Evolutionary conservation across 352 stramenopile genomes (phyloP).

Genomic region (Aphanomyces cochlioides): DNA sequence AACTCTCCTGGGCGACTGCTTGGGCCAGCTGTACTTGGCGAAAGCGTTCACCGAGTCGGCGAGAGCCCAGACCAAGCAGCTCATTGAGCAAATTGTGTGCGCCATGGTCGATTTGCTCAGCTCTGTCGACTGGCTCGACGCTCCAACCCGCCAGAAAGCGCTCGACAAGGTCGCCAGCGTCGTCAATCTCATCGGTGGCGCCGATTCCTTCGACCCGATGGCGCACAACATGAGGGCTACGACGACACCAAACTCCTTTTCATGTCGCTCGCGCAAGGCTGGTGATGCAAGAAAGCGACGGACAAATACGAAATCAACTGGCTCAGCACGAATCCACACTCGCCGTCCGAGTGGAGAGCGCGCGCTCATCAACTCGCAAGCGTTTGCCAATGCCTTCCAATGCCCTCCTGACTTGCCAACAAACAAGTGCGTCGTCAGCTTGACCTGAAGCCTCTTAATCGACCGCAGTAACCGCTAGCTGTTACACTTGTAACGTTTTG

Average conservation of each 20-base stretch:
- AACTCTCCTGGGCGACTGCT: slow-evolving; percentile 70
- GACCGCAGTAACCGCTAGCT: no score
- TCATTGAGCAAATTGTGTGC: slow-evolving; percentile 83
- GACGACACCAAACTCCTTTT: slow-evolving; percentile 62
- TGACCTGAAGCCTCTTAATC: no score
- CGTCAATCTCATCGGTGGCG: slow-evolving; percentile 63
- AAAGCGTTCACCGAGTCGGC: slow-evolving; percentile 76
- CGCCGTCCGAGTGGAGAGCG: slow-evolving; percentile 59
- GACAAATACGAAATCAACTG: slow-evolving; percentile 44
- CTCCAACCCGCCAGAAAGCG: slow-evolving; percentile 65
- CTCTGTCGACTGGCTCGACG: slow-evolving; percentile 87
- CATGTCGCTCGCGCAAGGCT: slow-evolving; percentile 59
- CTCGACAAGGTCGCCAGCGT: slow-evolving; percentile 84
- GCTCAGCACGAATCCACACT: slow-evolving; percentile 50
- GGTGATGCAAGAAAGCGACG: slow-evolving; percentile 61
- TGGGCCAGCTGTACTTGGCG: slow-evolving; percentile 86
- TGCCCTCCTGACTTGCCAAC: slow-evolving; percentile 52
- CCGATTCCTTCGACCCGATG: slow-evolving; percentile 41
- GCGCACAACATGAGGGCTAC: slow-evolving; percentile 40
- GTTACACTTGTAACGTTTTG: no score
- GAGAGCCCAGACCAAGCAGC: slow-evolving; percentile 70
- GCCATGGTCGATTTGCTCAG: slow-evolving; percentile 72
- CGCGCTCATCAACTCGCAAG: slow-evolving; percentile 55
- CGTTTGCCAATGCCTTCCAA: slow-evolving; percentile 59
- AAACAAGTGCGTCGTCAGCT: slow-evolving; percentile 81